A percentile compares a stretch with the other conserved stretches of the same genome.
These are phyloP conservation scores for Stylonectria norvegica DNA, from an alignment of 2,329 filamentous ascomycete species.

Conservation along the genomic window DNA sequence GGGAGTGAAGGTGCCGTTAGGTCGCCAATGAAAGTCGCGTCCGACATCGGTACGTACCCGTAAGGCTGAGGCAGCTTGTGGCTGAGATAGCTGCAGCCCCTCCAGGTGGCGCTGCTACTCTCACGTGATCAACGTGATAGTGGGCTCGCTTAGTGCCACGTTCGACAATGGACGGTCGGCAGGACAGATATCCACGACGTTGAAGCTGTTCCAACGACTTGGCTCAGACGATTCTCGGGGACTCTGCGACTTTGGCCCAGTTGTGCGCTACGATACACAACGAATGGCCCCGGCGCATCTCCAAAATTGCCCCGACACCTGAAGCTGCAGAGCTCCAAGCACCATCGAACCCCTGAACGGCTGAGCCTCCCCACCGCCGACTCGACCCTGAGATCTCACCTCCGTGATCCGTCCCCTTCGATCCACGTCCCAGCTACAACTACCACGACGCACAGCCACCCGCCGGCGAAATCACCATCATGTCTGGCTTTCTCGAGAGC, in stretches of 20 bases:
- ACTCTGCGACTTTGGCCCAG: conserved; percentile 27
- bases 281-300: conserved; percentile 31
- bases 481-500: conserved; percentile 93
- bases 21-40: too few relatives aligned
- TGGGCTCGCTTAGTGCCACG: conserved; percentile 38
- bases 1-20: too few relatives aligned
- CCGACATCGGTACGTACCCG: too few relatives aligned
- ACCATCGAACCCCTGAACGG: conserved; percentile 29
- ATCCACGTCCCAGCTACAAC: conserved; percentile 27
- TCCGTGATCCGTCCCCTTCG: conserved; percentile 21
- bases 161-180: conserved; percentile 32
- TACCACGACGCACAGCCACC: conserved; percentile 17
- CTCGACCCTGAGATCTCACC: conserved; percentile 24
- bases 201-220: conserved; percentile 29
- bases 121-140: conserved; percentile 31
- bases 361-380: conserved; percentile 33
- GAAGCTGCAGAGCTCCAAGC: conserved; percentile 22
- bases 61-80: too few relatives aligned
- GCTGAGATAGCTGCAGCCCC: too few relatives aligned
- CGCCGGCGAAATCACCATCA: conserved; percentile 50
- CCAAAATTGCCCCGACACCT: conserved; percentile 21
- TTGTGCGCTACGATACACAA: conserved; percentile 26
- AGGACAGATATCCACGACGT: conserved; percentile 38
- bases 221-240: conserved; percentile 27
- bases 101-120: too few relatives aligned